Percentiles rank a stretch among this genome's conserved stretches.
These are phyloP conservation scores for Camellia lanceoleosa DNA, from an alignment of 148 eudicot genomes.

Conservation along the genomic window DNA sequence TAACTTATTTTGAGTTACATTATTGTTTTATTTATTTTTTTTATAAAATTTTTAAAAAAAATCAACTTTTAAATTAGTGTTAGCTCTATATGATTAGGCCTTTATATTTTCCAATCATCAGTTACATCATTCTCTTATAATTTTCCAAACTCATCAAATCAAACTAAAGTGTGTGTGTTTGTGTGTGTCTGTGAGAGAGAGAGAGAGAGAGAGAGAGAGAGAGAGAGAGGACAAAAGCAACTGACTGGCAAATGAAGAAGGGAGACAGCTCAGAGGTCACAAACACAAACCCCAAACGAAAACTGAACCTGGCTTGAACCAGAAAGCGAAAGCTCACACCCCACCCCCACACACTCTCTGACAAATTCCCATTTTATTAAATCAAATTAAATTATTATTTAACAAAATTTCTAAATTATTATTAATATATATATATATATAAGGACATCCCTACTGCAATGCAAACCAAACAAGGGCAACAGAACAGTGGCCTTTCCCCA, in stretches of 20 bases:
- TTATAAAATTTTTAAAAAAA: too few species aligned
- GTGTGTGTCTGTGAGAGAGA: background rate
- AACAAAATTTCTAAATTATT: background rate
- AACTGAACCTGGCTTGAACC: background rate
- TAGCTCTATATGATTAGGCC: too few species aligned
- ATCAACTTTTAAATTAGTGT: too few species aligned
- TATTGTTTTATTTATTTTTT: too few species aligned
- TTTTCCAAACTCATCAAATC: background rate
- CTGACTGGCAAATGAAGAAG: background rate
- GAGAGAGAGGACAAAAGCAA: background rate
- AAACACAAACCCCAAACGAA: too few species aligned
- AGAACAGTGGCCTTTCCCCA: too few species aligned
- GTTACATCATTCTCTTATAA: too few species aligned
- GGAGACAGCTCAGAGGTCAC: background rate
- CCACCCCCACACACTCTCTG: background rate
- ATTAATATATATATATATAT: background rate
- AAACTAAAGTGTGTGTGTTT: background rate
- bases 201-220: background rate
- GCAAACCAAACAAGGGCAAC: too few species aligned
- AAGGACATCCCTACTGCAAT: too few species aligned
- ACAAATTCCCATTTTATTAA: slow-evolving; percentile 4
- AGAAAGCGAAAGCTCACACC: slow-evolving; percentile 9
- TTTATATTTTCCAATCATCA: too few species aligned
- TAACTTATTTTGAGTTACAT: too few species aligned
- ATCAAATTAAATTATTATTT: background rate